A percentile compares a stretch with the other conserved stretches of the same genome.
Conservation (phyloP, 495 filamentous ascomycete genomes). For the Penicillium maclennaniae region DNA sequence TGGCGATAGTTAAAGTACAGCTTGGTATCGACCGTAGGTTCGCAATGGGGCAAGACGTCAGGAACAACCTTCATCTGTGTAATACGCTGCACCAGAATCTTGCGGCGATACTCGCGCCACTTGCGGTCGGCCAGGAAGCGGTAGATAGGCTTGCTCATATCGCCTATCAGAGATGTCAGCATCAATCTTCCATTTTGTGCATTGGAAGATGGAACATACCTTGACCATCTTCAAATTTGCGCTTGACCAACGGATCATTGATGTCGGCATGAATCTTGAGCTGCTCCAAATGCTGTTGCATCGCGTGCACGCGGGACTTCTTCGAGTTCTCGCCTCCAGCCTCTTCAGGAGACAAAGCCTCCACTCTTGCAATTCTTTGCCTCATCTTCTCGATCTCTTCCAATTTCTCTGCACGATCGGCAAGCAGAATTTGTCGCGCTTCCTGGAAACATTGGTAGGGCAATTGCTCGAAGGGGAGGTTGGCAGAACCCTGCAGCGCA, state of each 20-base stretch:
- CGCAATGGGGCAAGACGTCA: slow-evolving; percentile 83
- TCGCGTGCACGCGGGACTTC: slow-evolving; percentile 61
- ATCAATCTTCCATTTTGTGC: background rate
- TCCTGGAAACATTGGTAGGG: slow-evolving; percentile 98
- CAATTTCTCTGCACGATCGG: slow-evolving; percentile 80
- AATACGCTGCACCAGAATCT: slow-evolving; percentile 79
- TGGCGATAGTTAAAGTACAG: slow-evolving; percentile 68
- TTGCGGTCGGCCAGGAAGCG: slow-evolving; percentile 80
- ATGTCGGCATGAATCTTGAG: slow-evolving; percentile 90
- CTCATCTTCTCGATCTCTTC: slow-evolving; percentile 56
- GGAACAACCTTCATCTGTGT: slow-evolving; percentile 84
- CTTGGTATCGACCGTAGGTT: slow-evolving; percentile 73
- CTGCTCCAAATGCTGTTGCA: slow-evolving; percentile 69
- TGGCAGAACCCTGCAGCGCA: slow-evolving; percentile 59
- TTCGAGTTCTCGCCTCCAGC: slow-evolving; percentile 58
- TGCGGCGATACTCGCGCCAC: slow-evolving; percentile 77
- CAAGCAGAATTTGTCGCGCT: slow-evolving; percentile 74
- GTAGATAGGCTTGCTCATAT: slow-evolving; percentile 97
- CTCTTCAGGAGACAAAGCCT: slow-evolving; percentile 54
- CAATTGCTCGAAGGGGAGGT: slow-evolving; percentile 85
- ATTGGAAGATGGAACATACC: slow-evolving; percentile 49
- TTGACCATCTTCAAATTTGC: slow-evolving; percentile 86
- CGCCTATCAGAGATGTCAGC: slow-evolving; percentile 52
- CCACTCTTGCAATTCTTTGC: slow-evolving; percentile 55
- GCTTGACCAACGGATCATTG: slow-evolving; percentile 93